Evolutionary conservation across 2,329 filamentous ascomycete species (phyloP).

Genomic region (Aspergillus pseudoterreus): DNA sequence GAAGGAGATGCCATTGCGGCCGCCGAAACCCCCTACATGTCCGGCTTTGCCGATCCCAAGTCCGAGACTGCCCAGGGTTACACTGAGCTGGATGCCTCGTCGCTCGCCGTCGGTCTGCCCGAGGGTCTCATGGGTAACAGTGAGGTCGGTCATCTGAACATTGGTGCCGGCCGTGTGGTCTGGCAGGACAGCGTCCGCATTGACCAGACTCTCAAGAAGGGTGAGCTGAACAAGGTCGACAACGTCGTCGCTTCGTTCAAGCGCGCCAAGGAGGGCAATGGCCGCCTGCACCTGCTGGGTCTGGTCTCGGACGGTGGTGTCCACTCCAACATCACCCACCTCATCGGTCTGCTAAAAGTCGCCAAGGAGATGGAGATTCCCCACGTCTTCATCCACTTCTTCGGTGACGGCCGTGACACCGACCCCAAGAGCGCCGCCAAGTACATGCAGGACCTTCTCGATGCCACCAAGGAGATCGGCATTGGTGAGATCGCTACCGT

Average conservation of each 20-base stretch:
- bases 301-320: slow-evolving; percentile 95
- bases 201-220: slow-evolving; percentile 85
- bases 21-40: slow-evolving; percentile 92
- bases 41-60: slow-evolving; percentile 65
- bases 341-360: slow-evolving; percentile 80
- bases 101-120: slow-evolving; percentile 88
- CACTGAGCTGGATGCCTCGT: slow-evolving; percentile 91
- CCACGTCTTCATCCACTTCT: slow-evolving; percentile 97
- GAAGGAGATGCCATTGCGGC: slow-evolving; percentile 93
- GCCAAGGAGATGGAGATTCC: slow-evolving; percentile 85
- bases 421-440: slow-evolving; percentile 89
- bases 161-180: slow-evolving; percentile 92
- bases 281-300: slow-evolving; percentile 86
- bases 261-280: slow-evolving; percentile 79
- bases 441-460: slow-evolving; percentile 83
- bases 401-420: slow-evolving; percentile 94
- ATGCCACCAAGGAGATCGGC: slow-evolving; percentile 77
- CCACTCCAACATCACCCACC: slow-evolving; percentile 91
- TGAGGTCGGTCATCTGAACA: slow-evolving; percentile 97
- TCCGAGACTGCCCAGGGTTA: slow-evolving; percentile 78
- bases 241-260: slow-evolving; percentile 76
- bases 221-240: slow-evolving; percentile 69
- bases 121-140: slow-evolving; percentile 99
- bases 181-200: slow-evolving; percentile 99
- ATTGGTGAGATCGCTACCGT: slow-evolving; percentile 85